Evolutionary conservation across 1,284 basidiomycete genomes (phyloP), one percentile per base, ranked within the genome.

Genomic region (Puccinia polysora): DNA sequence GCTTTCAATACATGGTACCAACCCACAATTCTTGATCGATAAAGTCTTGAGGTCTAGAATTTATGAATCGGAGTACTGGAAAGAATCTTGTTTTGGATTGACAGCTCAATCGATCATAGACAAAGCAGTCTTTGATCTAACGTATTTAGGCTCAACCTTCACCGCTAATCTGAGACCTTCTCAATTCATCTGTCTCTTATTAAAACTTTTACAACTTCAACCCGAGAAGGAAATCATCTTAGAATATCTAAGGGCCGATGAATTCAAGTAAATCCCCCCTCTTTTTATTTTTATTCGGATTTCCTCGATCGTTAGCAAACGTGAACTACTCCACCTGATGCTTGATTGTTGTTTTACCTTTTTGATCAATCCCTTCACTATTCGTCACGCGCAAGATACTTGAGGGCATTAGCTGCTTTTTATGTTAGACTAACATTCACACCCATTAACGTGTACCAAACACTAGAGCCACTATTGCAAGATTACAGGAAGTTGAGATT

Each of bases 11-110:
- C 95, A 97, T 79, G 95, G 96, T 58, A 90, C 92, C 77, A 95
- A 94, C 81, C 89, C 89, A n/a, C 89, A 97, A 91, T 93, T 88
- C 81, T 83, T 99, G 79, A 89, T 99, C 58, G 96, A 98, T 83
- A 96, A 93, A 69, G 89, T 97, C 75, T 93, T 98, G 76, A 87
- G 96, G 58, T 89, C 89, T 77, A 87, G 96, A 73, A 97, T 99
- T 74, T 98, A 97, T 83, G 95, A 97, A 80, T 90, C 90, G 0
- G 82, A 85, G 18, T 99, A 87, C 81, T 99, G 96, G 96, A 98
- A 97, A 81, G 92, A 97, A 78, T 90, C 93, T 74, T 95, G 91
- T 78, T 95, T 95, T 79, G 91, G 91, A 23, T 82, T 95, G 56
- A 81, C 77, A 30, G 93, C 96, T 23, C 93, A 93, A 78, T 88